Evolutionary conservation across 2,329 filamentous ascomycete genomes (phyloP), one percentile per base, ranked within the genome.

Genomic region (Chaetomiaceae sp.): DNA sequence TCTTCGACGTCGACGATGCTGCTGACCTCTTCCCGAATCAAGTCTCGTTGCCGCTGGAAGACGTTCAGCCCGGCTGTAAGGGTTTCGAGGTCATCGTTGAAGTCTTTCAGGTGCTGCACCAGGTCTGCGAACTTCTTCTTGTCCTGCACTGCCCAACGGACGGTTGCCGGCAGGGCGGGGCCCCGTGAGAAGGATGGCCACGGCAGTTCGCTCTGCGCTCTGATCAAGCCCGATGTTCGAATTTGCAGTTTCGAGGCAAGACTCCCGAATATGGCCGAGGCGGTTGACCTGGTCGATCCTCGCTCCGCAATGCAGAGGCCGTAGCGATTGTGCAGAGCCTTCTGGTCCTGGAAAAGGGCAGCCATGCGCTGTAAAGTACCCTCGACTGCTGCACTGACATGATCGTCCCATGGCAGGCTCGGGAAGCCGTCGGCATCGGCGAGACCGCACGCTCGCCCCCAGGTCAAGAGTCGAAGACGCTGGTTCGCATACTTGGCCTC

Each of bases 401-500:
- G 19, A 2, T 46, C 29, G 19, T 23, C 19, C 43, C 29, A 46
- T 7, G 12, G n/a, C 15, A 9, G n/a, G 11, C 3, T 17, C 3
- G 17, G 6, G 3, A 4, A n/a, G 14, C 15, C 14, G 23, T 37
- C n/a, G 0, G 6, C 20, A 22, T 36, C 15, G n/a, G 23, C 14
- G 8, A 50, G 37, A 1, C 37, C 37, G 19, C 37, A 50, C 3
- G 38, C 47, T 11, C 38, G 25, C 1, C 47, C 47, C 47, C 47
- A 50, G 2, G 47, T 36, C 5, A 23, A n/a, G 9, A 50, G 17
- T 1, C 37, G 37, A 8, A 50, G 25, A 14, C 47, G 47, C 12
- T 50, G 37, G 22, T 50, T 50, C 9, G 5, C 14, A 6, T 25
- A 50, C 17, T 50, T 50, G 11, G 37, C 20, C 17, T 50, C 47